A percentile compares a stretch with the other conserved stretches of the same genome.
phyloP scores from a whole-genome alignment of 2,329 filamentous ascomycete genomes.

The Rhynchosporium secalis region DNA sequence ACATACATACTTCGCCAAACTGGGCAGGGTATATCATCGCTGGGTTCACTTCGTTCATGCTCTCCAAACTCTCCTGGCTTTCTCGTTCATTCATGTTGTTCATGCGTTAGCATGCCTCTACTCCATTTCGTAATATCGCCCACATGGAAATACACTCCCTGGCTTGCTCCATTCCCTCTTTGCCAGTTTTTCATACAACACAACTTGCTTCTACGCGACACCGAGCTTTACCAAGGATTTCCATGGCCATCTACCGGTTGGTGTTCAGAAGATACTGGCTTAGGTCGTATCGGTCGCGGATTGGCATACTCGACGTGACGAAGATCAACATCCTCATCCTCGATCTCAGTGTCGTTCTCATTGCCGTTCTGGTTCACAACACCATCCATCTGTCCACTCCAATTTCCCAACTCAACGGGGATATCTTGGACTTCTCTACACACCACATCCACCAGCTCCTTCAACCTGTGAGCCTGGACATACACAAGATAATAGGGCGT shows the following conservation, averaged over 20 bases:
- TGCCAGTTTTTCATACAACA: neutral
- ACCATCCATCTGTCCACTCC: constrained; percentile 17
- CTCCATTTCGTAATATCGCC: neutral
- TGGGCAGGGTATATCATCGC: constrained; percentile 10
- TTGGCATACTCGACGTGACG: constrained; percentile 31
- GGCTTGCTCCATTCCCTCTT: neutral
- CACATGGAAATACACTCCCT: neutral
- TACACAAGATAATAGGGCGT: constrained; percentile 86
- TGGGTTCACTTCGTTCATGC: constrained; percentile 1
- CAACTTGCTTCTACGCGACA: neutral
- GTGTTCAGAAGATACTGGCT: constrained; percentile 13
- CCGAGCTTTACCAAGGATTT: constrained; percentile 6
- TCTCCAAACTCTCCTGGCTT: neutral
- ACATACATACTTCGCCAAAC: constrained; percentile 9
- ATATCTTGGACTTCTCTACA: constrained; percentile 43
- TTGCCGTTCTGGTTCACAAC: neutral
- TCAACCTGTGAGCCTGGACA: constrained; percentile 66
- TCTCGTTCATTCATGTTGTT: constrained; percentile 1
- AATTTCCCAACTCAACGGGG: constrained; percentile 17
- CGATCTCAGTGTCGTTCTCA: constrained; percentile 16
- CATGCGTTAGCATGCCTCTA: constrained; percentile 5
- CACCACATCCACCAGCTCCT: constrained; percentile 59
- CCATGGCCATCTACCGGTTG: neutral
- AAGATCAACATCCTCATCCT: constrained; percentile 30
- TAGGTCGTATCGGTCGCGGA: constrained; percentile 31